Evolutionary conservation across 2,329 filamentous ascomycete species (phyloP).

Genomic region (Onygenales sp.): DNA sequence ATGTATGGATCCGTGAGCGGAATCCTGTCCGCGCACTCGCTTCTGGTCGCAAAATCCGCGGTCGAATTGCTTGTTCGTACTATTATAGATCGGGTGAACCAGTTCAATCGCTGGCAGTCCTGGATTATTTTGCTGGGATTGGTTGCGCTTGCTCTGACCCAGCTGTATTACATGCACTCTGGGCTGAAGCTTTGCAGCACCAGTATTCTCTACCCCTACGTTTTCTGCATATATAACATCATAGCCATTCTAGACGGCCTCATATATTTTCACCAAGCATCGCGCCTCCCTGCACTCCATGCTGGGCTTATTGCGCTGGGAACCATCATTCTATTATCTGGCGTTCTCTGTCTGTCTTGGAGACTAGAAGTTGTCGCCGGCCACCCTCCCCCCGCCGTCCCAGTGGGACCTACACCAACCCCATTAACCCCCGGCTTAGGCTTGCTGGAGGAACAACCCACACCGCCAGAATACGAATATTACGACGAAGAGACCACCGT

Average conservation of each 20-base stretch:
- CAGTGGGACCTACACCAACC: conserved; percentile 49
- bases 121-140: conserved; percentile 84
- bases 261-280: conserved; percentile 90
- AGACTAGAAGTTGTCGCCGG: conserved; percentile 61
- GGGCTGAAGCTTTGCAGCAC: conserved; percentile 93
- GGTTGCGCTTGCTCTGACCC: conserved; percentile 69
- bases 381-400: conserved; percentile 20
- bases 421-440: conserved; percentile 74
- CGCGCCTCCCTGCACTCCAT: conserved; percentile 64
- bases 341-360: conserved; percentile 89
- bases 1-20: conserved; percentile 85
- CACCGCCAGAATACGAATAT: conserved; percentile 16
- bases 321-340: conserved; percentile 73
- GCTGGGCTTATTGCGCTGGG: conserved; percentile 69
- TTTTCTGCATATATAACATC: conserved; percentile 99
- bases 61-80: conserved; percentile 89
- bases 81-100: conserved; percentile 73
- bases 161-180: conserved; percentile 90
- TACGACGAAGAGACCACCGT: conserved; percentile 33
- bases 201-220: conserved; percentile 88
- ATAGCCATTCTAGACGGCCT: conserved; percentile 94
- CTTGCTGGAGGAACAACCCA: conserved; percentile 52
- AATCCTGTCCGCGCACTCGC: conserved; percentile 83
- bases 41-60: conserved; percentile 90
- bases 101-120: conserved; percentile 91